Base-by-base conservation (phyloP, 805 yeast species). In the Candida nitratophila region DNA sequence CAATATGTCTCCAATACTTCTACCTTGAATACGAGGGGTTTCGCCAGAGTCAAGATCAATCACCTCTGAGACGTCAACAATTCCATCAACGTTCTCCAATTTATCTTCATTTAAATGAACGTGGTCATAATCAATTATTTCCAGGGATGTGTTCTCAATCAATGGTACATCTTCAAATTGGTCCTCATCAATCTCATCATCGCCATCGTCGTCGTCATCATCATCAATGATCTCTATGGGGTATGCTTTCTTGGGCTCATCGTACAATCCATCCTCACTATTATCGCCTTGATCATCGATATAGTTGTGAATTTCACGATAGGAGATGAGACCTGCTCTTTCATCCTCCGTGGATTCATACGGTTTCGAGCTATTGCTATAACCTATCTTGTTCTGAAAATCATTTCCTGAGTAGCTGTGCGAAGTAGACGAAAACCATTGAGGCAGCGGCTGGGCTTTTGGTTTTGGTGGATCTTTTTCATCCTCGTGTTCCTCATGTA, bases 281-380 rank as follows among this genome's bases (percentile, higher is more conserved):
- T 4, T 7, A 29, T 54, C 45, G 15, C 58, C 44, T 3, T 46
- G 50, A 16, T 43, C 26, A 20, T 45, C 46, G 19, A 29, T n/a
- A 17, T 60, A 54, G 29, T 60, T 68, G 42, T 65, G 65, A 1
- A 76, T 74, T 45, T 75, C 80, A 36, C 60, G 58, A 74, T 77
- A 77, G 0, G 80, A 63, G 4, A 77, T 65, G 40, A 79, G 55
- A 0, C 81, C 82, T 1, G 69, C 73, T 37, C 63, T 62, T 45
- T 73, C 77, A 40, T 71, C 73, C 26, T 65, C 70, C 3, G 66
- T 61, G 16, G 50, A 32, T 2, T 37, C 16, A 17, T 21, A 7
- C 16, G 39, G 29, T 36, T 9, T 36, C 7, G 11, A 8, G 31
- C 5, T 37, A 21, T 15, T 20, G 15, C 11, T 20, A 26, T 22